Evolutionary conservation across 140 eudicot species (phyloP).

Genomic region (Cichorium intybus): DNA sequence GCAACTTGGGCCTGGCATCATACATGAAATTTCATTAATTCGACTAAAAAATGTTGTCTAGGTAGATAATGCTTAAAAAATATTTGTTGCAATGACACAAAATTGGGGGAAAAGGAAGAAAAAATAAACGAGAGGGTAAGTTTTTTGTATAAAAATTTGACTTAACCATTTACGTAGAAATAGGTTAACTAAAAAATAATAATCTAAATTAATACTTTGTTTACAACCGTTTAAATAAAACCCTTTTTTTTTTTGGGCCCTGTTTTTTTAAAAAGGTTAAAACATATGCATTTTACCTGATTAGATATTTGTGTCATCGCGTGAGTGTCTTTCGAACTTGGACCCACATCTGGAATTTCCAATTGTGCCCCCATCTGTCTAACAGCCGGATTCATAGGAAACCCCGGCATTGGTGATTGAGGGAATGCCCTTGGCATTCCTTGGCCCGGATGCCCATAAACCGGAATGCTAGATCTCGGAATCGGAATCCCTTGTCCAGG

Average conservation of each 20-base stretch:
- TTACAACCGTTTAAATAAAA: no score
- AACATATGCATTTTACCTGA: slow-evolving; percentile 34
- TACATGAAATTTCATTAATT: slow-evolving; percentile 1
- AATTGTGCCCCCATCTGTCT: slow-evolving; percentile 33
- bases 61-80: no score
- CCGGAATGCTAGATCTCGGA: slow-evolving; percentile 35
- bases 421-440: slow-evolving; percentile 52
- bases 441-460: slow-evolving; percentile 53
- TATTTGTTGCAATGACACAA: no score
- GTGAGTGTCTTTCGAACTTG: slow-evolving; percentile 31
- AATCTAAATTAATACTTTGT: no score
- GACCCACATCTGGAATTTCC: slow-evolving; percentile 33
- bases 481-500: slow-evolving; percentile 30
- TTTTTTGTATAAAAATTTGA: no score
- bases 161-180: no score
- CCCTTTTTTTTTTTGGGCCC: no score
- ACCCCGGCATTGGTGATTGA: slow-evolving; percentile 39
- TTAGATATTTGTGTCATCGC: slow-evolving; percentile 25
- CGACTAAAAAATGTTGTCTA: background rate
- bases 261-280: no score
- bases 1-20: slow-evolving; percentile 40
- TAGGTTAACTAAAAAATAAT: no score
- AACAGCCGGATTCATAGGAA: slow-evolving; percentile 27
- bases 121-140: no score
- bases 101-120: no score